Evolutionary conservation across 192 early-diverging fungal genomes (phyloP).

Genomic region (Coemansia sp.): DNA sequence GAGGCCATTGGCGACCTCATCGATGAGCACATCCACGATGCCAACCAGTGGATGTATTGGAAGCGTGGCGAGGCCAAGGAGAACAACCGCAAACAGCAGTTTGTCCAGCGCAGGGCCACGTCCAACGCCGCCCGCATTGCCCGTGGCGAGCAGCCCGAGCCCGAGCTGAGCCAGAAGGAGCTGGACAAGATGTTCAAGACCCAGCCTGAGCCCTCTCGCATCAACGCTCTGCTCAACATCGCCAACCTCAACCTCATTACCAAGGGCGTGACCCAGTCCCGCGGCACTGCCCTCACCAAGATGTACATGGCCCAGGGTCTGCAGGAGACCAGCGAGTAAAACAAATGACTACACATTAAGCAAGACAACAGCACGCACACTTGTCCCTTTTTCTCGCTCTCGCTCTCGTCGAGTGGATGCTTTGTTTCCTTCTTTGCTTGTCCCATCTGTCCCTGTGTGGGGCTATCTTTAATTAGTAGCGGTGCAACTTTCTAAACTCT

Average conservation of each 20-base stretch:
- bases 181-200: slow-evolving; percentile 60
- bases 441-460: too few relatives aligned
- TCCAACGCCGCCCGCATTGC: slow-evolving; percentile 70
- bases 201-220: slow-evolving; percentile 82
- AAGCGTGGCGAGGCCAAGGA: slow-evolving; percentile 87
- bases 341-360: too few relatives aligned
- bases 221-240: slow-evolving; percentile 85
- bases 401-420: too few relatives aligned
- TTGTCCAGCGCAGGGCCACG: slow-evolving; percentile 58
- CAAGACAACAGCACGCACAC: too few relatives aligned
- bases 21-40: slow-evolving; percentile 88
- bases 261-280: slow-evolving; percentile 89
- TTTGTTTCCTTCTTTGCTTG: too few relatives aligned
- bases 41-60: slow-evolving; percentile 93
- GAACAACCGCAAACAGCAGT: slow-evolving; percentile 69
- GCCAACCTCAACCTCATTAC: slow-evolving; percentile 91
- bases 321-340: slow-evolving; percentile 39
- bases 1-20: slow-evolving; percentile 87
- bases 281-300: slow-evolving; percentile 91
- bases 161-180: slow-evolving; percentile 68
- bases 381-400: too few relatives aligned
- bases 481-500: too few relatives aligned
- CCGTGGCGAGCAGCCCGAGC: slow-evolving; percentile 64
- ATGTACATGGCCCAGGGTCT: slow-evolving; percentile 80
- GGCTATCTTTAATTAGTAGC: too few relatives aligned